A percentile compares a stretch with the other conserved stretches of the same genome.
Conservation (phyloP, 2,329 filamentous ascomycete genomes). For the Bipolaris victoriae region DNA sequence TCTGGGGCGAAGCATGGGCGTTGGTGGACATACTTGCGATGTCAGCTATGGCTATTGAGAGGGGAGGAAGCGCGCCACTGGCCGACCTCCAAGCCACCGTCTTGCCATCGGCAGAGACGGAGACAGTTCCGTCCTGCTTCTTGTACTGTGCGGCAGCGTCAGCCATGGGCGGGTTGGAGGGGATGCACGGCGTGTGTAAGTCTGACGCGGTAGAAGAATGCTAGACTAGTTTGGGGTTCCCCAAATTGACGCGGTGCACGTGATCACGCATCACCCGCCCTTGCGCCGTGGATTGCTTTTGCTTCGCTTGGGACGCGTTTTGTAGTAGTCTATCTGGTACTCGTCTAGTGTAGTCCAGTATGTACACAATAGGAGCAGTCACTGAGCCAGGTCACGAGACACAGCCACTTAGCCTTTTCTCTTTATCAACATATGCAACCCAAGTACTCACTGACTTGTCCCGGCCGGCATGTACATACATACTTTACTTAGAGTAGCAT, state of each 20-base stretch:
- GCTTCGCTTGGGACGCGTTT: neutral
- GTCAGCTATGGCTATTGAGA: slow-evolving; percentile 74
- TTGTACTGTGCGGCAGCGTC: slow-evolving; percentile 69
- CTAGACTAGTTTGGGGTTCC: slow-evolving; percentile 21
- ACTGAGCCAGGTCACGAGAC: neutral
- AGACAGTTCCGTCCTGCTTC: slow-evolving; percentile 90
- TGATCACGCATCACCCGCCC: slow-evolving; percentile 16
- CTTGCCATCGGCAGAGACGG: slow-evolving; percentile 73
- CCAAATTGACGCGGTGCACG: slow-evolving; percentile 21
- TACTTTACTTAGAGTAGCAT: too few relatives aligned
- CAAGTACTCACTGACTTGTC: too few relatives aligned
- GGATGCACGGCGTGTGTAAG: neutral
- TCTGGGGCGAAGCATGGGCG: slow-evolving; percentile 4
- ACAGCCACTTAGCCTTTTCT: too few relatives aligned
- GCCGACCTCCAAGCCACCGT: slow-evolving; percentile 82
- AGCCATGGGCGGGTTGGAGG: slow-evolving; percentile 40
- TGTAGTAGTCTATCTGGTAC: too few relatives aligned
- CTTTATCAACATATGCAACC: too few relatives aligned
- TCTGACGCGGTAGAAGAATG: slow-evolving; percentile 9
- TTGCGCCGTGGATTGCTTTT: neutral
- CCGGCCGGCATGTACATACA: too few relatives aligned
- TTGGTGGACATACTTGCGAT: slow-evolving; percentile 73
- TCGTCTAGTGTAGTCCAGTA: too few relatives aligned
- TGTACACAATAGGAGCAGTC: neutral
- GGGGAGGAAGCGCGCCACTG: slow-evolving; percentile 64